Percentiles rank a stretch among this genome's conserved stretches.
Conservation (phyloP, 2,329 filamentous ascomycete species). For the Cercospora sp. region DNA sequence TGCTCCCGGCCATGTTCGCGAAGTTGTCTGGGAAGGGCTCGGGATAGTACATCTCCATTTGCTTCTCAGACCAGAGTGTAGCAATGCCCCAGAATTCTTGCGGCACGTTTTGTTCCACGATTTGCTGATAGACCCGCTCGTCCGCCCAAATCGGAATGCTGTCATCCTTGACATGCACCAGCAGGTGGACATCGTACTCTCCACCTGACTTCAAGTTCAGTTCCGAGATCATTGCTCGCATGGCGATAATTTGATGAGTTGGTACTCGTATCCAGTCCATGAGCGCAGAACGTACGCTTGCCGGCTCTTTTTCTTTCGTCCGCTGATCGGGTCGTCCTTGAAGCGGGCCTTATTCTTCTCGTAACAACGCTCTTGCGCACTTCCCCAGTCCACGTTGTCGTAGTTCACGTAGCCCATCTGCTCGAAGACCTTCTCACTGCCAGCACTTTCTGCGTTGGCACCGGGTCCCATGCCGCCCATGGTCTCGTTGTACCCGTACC, state of each 20-base stretch:
- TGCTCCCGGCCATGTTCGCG: conserved; percentile 60
- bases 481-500: conserved; percentile 51
- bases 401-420: conserved; percentile 50
- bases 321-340: conserved; percentile 34
- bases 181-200: conserved; percentile 81
- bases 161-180: conserved; percentile 81
- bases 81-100: conserved; percentile 85
- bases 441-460: conserved; percentile 44
- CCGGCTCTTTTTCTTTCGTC: conserved; percentile 51
- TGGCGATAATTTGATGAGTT: conserved; percentile 73
- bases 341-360: conserved; percentile 54
- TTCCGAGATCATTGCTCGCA: conserved; percentile 83
- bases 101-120: conserved; percentile 68
- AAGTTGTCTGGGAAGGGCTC: conserved; percentile 77
- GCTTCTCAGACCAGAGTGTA: conserved; percentile 89
- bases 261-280: conserved; percentile 80
- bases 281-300: conserved; percentile 83
- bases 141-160: conserved; percentile 77
- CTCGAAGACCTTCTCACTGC: conserved; percentile 51
- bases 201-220: conserved; percentile 77
- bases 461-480: conserved; percentile 52
- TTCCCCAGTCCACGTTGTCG: conserved; percentile 51
- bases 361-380: conserved; percentile 50
- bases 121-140: conserved; percentile 65
- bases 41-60: conserved; percentile 89